These are phyloP conservation scores for Powellomyces hirtus DNA, from an alignment of 192 early-diverging fungal species.

Conservation along the genomic window DNA sequence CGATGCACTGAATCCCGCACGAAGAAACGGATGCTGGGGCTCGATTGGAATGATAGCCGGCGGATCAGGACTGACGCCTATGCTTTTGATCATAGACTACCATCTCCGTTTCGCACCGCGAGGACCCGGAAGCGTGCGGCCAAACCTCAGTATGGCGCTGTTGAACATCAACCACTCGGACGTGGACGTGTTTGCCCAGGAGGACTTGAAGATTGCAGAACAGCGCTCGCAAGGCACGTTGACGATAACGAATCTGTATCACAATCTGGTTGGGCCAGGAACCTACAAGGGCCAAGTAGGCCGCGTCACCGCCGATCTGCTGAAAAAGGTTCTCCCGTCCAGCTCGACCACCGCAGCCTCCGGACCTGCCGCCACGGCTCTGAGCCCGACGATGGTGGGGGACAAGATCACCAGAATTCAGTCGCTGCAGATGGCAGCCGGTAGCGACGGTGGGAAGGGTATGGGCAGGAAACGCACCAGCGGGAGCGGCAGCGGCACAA, in stretches of 20 bases:
- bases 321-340: background rate
- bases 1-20: constrained; percentile 11
- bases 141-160: constrained; percentile 12
- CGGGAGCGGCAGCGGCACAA: constrained; percentile 1
- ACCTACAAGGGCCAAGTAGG: background rate
- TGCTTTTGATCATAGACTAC: constrained; percentile 36
- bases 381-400: background rate
- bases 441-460: background rate
- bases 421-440: background rate
- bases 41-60: constrained; percentile 33
- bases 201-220: background rate
- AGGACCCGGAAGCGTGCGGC: constrained; percentile 12
- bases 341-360: background rate
- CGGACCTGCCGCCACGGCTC: background rate
- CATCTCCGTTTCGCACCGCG: constrained; percentile 27
- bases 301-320: background rate
- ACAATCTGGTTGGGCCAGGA: background rate
- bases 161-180: constrained; percentile 23
- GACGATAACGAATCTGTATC: background rate
- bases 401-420: background rate
- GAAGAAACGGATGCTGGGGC: constrained; percentile 30
- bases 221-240: background rate
- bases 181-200: constrained; percentile 25
- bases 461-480: background rate
- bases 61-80: constrained; percentile 36